Evolutionary conservation across 1,284 basidiomycete genomes (phyloP), one percentile per base, ranked within the genome.

Genomic region (Blastosporella zonata): DNA sequence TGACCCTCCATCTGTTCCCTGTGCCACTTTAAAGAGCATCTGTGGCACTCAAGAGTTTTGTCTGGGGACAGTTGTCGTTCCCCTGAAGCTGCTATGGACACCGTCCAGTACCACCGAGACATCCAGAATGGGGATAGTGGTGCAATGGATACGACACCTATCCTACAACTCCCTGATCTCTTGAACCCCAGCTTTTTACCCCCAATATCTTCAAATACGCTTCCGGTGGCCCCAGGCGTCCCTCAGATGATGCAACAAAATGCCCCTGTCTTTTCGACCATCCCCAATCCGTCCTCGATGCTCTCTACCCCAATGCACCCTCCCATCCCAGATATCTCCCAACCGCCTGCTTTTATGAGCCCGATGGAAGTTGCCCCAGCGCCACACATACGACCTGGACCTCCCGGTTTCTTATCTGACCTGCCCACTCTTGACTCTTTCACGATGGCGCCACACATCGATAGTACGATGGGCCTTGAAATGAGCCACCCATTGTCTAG

Each of bases 261-360:
- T 49, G 52, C 65, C 31, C 41, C 71, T 38, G 61, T 68, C 52
- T 77, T 72, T 58, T 52, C 68, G 31, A 62, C 68, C 43, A 64
- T 72, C 40, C 40, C 68, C n/a, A 71, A 74, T 54, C 60, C 65
- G 23, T 37, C 64, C 25, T 54, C 62, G 36, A 52, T 60, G 29
- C 57, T 70, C 40, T 35, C 66, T 27, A 55, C 69, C 37, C 47
- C 68, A 37, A 68, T 76, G 63, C 75, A 77, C 49, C 59, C 74
- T 47, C 49, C 71, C 25, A 61, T 71, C 43, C 43, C 64, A 43
- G 62, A 69, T 47, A 55, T 70, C 29, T 40, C 66, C 15, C 49
- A 63, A 35, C 42, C 49, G 27, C 15, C 67, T 38, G 53, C 60
- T 31, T 67, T 70, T 53, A 61, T 71, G 49, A 57, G 64, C 23